Evolutionary conservation across 306 rosid species (phyloP), one percentile per base, ranked within the genome.

Genomic region (Betula pendula): DNA sequence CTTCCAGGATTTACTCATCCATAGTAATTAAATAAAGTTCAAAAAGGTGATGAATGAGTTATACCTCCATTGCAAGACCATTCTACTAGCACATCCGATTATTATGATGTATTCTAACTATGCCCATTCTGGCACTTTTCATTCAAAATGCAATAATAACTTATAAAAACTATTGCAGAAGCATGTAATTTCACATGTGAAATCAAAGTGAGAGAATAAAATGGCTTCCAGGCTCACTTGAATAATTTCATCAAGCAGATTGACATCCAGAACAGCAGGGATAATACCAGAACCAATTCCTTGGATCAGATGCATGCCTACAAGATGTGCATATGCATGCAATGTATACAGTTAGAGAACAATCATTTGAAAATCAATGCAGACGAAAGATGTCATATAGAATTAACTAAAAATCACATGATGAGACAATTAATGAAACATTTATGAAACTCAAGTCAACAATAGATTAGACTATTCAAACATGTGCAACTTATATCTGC

Each of bases 211-310:
- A 20, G 48, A 6, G 27, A 49, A 47, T 20, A 5, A 4, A 49
- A 77, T 31, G 13, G 48, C 33, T 55, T 40, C 14, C 12, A 51
- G 71, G 75, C 79, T 68, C 63, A 89, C 98, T 85, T 81, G 88
- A 78, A 94, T 19, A 74, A 92, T 81, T 87, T 90, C 97, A 40
- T 94, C 90, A 14, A 90, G 86, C 51, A 94, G 3, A 45, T 81
- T 76, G 59, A 86, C 74, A 62, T 90, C 94, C 55, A 94, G 77
- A 38, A 92, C 73, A 40, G 13, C 3, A 29, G 93, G 90, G 68
- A 92, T 55, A 14, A 92, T 1, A 35, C 94, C 96, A 63, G 88
- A 82, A 67, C 96, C 98, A 43, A 94, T 73, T 77, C 98, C 97
- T 82, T 86, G 94, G 69, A 92, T 94, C 76, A 77, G 73, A 77